These are phyloP conservation scores for Chaetomium olivaceum DNA, from an alignment of 2,329 filamentous ascomycete genomes.

Conservation along the genomic window DNA sequence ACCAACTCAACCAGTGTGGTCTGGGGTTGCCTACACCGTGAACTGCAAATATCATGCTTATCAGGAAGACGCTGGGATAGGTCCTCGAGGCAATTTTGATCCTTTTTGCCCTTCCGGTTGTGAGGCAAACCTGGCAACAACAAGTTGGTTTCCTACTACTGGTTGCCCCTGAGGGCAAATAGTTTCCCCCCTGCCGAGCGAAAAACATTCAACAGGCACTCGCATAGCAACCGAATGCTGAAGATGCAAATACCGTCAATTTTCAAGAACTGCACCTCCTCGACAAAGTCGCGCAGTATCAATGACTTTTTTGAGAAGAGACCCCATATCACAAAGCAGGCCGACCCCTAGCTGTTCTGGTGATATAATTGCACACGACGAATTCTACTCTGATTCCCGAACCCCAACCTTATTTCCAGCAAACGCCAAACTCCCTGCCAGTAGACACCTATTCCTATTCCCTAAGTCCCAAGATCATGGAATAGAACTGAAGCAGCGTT, in stretches of 20 bases:
- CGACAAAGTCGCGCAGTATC: not conserved
- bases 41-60: too few relatives aligned
- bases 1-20: not conserved
- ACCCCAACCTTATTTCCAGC: not conserved
- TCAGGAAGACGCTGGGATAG: too few relatives aligned
- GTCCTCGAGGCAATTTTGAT: not conserved
- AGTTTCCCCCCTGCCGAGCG: conserved; percentile 11
- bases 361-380: conserved; percentile 4
- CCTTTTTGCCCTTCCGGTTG: not conserved
- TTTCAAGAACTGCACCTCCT: too few relatives aligned
- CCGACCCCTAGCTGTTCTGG: not conserved
- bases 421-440: conserved; percentile 14
- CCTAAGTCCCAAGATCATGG: conserved; percentile 1
- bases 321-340: not conserved
- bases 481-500: not conserved
- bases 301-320: not conserved
- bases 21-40: not conserved
- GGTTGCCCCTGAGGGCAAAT: not conserved
- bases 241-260: not conserved
- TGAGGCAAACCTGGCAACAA: not conserved
- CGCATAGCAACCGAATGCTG: not conserved
- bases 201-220: not conserved
- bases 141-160: not conserved
- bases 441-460: not conserved
- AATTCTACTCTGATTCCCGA: not conserved